These are phyloP conservation scores for Colletotrichum agaves DNA, from an alignment of 2,329 filamentous ascomycete species.

Conservation along the genomic window DNA sequence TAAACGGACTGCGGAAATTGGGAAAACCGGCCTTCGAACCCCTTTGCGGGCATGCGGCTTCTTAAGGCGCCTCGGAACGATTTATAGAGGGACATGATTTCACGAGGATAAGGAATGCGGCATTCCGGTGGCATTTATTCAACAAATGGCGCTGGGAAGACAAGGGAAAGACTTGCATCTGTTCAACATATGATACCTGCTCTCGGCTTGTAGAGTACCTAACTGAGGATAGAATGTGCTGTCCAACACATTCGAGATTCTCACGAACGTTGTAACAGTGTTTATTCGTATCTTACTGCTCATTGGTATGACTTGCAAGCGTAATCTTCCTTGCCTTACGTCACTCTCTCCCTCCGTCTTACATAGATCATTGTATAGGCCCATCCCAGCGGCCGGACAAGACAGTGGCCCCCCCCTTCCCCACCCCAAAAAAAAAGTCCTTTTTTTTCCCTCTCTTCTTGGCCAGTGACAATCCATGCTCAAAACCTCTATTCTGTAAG, in stretches of 20 bases:
- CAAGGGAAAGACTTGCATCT: slow-evolving; percentile 34
- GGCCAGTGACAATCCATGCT: too few relatives aligned
- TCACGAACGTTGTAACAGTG: not conserved
- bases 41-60: not conserved
- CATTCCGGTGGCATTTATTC: slow-evolving; percentile 38
- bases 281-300: not conserved
- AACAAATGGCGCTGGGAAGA: slow-evolving; percentile 39
- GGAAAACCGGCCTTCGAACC: not conserved
- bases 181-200: slow-evolving; percentile 40
- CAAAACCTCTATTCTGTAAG: too few relatives aligned
- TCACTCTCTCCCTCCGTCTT: too few relatives aligned
- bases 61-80: slow-evolving; percentile 5
- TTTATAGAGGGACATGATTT: slow-evolving; percentile 11
- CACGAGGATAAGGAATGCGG: slow-evolving; percentile 14
- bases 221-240: slow-evolving; percentile 20
- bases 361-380: too few relatives aligned
- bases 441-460: too few relatives aligned
- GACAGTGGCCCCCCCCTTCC: too few relatives aligned
- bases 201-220: slow-evolving; percentile 27
- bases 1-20: slow-evolving; percentile 56
- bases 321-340: too few relatives aligned
- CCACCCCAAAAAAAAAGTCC: too few relatives aligned
- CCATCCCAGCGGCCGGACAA: too few relatives aligned
- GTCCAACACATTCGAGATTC: not conserved
- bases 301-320: too few relatives aligned